Evolutionary conservation across 768 basidiomycete species (phyloP), one percentile per base, ranked within the genome.

Genomic region (Boletus huronensis): DNA sequence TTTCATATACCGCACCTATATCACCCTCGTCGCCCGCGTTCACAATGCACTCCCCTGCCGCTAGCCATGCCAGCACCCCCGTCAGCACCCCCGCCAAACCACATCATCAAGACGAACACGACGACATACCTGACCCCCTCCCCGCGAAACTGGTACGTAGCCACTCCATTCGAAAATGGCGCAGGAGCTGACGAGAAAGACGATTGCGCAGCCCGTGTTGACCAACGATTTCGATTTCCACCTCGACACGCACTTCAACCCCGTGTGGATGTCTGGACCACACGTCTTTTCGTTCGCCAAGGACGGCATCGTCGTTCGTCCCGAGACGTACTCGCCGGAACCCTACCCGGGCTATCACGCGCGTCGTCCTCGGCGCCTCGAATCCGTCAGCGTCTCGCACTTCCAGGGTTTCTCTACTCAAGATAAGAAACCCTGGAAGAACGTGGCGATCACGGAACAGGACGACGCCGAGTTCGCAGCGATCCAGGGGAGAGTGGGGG

Each of bases 211-310:
- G 54, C 31, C 40, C 23, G 23, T 5, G 14, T 29, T 10, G 16
- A 39, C 54, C 34, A 25, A 17, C 0, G 67, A 85, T 82, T 66
- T 84, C 0, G 67, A 85, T 82, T 66, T 84, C 77, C 60, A 81
- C 76, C 29, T 74, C 67, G 57, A 82, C 77, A 32, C 75, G 69
- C 53, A 80, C 78, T 45, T 75, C 70, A 48, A 75, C 58, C 34
- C 61, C 59, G 26, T 74, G 66, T 26, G 81, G 77, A 64, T 19
- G 45, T 28, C 55, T 0, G 51, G 59, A 3, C 57, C 58, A 14
- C 11, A 57, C 17, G 58, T 60, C 32, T 60, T 61, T 38, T 52
- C 51, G 3, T 62, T 59, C 23, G 29, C 46, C 36, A 2, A 54
- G 21, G 32, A 52, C 6, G 57, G 51, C 3, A 64, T 58, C 34